Percentiles rank a stretch among this genome's conserved stretches.
These are phyloP conservation scores for Jimgerdemannia flammicorona DNA, from an alignment of 192 early-diverging fungal genomes.

Conservation along the genomic window DNA sequence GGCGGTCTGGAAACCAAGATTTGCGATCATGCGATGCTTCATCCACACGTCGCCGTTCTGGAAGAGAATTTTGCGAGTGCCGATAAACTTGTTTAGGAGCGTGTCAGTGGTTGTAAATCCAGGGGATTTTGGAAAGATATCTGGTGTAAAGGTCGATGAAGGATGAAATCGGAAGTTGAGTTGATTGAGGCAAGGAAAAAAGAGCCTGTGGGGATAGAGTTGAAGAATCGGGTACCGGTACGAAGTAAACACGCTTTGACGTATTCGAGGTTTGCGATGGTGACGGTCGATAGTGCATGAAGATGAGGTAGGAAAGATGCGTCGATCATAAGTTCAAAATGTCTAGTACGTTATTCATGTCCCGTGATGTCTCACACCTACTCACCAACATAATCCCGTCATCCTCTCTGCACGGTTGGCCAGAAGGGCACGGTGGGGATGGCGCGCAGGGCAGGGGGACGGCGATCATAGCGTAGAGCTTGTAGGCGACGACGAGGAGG, in stretches of 20 bases:
- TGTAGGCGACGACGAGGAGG: too few species aligned
- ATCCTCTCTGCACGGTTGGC: too few species aligned
- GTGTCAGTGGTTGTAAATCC: not conserved
- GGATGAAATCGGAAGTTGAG: not conserved
- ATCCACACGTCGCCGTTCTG: not conserved
- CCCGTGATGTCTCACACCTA: too few species aligned
- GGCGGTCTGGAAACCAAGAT: not conserved
- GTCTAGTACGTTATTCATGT: too few species aligned
- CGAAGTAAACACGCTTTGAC: not conserved
- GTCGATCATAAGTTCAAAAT: too few species aligned
- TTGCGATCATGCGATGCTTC: conserved; percentile 1
- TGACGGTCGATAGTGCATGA: not conserved
- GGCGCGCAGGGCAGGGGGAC: too few species aligned
- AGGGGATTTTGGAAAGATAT: not conserved
- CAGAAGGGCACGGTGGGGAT: too few species aligned
- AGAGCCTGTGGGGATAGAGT: too few species aligned
- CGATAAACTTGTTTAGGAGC: not conserved
- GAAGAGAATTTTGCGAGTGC: not conserved
- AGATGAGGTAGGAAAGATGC: too few species aligned
- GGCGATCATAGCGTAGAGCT: too few species aligned
- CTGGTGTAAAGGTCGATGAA: not conserved
- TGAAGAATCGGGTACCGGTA: not conserved
- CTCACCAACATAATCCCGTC: too few species aligned
- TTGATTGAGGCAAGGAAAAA: not conserved
- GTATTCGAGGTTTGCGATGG: not conserved